Evolutionary conservation across 441 rosid species (phyloP), one percentile per base, ranked within the genome.

Genomic region (Melastoma candidum): DNA sequence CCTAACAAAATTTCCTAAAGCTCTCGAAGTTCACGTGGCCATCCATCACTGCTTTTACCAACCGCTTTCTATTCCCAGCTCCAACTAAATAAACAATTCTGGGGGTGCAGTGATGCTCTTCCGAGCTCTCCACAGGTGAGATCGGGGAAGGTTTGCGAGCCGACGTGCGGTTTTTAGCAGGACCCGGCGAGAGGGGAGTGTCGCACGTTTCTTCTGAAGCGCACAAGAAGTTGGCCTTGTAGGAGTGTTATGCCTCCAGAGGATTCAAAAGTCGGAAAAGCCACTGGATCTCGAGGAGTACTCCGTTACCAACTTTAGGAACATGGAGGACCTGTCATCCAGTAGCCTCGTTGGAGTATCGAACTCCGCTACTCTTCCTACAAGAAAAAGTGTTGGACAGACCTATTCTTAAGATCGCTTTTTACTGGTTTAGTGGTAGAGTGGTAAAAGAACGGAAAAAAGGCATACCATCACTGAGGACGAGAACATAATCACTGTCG

Each of bases 271-370:
- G 27, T 94, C 97, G 39, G 97, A 84, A 3, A 94, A 77, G 72
- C 99, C 92, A 59, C 75, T 85, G 55, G 99, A 94, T 71, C 99
- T 90, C 66, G 97, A 79, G 2, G 97, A 90, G 62, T 94, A 90
- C 66, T 90, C 99, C 0, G 83, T 77, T 53, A 94, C 99, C 67
- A 94, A 68, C 85, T 94, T 94, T 44, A 83, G 73, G 66, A 94
- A 94, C 97, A 90, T 85, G 29, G 99, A 87, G 56, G 96, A 74
- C 74, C 86, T 90, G 61, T 94, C 96, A 73, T 94, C 99, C 55
- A 94, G 63, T 39, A 94, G 88, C 56, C 78, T 70, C 0, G 52
- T 54, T 7, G 99, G 99, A 51, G 92, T 74, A 73, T 94, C 97
- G 64, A 87, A 94, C 75, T 94, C 99, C 32, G 96, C 90, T 52